These are phyloP conservation scores for Microbotryum silenes-acaulis DNA, from an alignment of 1,284 basidiomycete genomes.

Conservation along the genomic window DNA sequence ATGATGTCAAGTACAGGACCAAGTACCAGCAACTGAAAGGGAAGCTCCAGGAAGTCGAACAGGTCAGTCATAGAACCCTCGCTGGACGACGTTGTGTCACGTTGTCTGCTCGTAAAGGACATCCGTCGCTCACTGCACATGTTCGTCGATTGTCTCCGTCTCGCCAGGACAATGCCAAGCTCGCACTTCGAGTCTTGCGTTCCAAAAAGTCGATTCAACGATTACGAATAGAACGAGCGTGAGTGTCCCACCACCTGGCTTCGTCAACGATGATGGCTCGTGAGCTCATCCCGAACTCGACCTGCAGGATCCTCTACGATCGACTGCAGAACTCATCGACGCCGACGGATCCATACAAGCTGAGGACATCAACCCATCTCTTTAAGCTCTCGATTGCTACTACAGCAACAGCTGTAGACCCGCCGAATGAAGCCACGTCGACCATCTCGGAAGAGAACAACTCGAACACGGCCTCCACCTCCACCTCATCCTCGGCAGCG, in stretches of 20 bases:
- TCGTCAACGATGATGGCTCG: neutral
- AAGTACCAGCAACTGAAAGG: constrained; percentile 85
- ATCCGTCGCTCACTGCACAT: constrained; percentile 1
- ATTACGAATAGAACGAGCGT: constrained; percentile 83
- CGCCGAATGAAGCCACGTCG: too few relatives aligned
- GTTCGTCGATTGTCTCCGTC: constrained; percentile 33
- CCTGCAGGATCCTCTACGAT: constrained; percentile 28
- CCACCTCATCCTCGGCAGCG: constrained; percentile 1
- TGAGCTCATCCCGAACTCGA: neutral
- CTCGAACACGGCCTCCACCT: neutral
- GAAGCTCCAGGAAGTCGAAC: constrained; percentile 80
- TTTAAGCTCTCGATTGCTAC: constrained; percentile 14
- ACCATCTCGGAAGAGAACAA: neutral
- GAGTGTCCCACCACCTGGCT: constrained; percentile 41
- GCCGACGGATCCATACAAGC: constrained; percentile 29
- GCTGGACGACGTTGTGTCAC: neutral
- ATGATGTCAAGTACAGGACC: constrained; percentile 77
- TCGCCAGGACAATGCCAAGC: constrained; percentile 40
- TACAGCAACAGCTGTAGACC: too few relatives aligned
- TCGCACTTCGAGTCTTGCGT: constrained; percentile 64
- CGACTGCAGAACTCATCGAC: constrained; percentile 22
- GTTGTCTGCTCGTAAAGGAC: constrained; percentile 5
- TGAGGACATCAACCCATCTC: constrained; percentile 21
- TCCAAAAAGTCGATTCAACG: constrained; percentile 78
- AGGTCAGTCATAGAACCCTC: constrained; percentile 47